Evolutionary conservation across 1,284 basidiomycete genomes (phyloP), one percentile per base, ranked within the genome.

Genomic region (Sparassis latifolia): DNA sequence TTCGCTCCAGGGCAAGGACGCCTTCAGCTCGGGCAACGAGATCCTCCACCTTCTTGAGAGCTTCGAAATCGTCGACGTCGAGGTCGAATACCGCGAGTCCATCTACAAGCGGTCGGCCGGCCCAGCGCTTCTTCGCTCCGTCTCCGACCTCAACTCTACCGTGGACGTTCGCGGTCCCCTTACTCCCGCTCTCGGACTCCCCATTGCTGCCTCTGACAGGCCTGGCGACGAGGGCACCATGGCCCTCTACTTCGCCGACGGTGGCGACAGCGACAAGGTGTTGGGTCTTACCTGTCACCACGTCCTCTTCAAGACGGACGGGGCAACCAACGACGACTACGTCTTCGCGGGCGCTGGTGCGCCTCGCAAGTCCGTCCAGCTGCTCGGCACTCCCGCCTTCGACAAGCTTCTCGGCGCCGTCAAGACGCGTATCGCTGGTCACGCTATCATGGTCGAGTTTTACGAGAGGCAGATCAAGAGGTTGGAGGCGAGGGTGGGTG

Each of bases 21-120:
- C 54, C 42, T 27, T 48, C 51, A 41, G 28, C 47, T 43, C 54
- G 6, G 39, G 45, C 12, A 4, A 28, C 5, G 47, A 35, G 20
- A 50, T 55, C 46, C 56, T 55, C 2, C 42, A 4, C 9, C 45
- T 60, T 32, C 52, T 60, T 47, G 35, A 51, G 39, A 10, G 29
- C 37, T 50, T 44, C 49, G 45, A 51, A 32, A 56, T 65, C 55
- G 45, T 29, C n/a, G 63, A 63, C 46, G 60, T 70, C 47, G 56
- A 69, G 12, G 59, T 72, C 41, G 65, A 62, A 47, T 59, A 62
- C 41, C 63, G 67, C 27, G 67, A 71, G 50, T 66, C 63, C 2
- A 38, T 62, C 32, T 55, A 57, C 43, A 59, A 35, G n/a, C 57
- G 56, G 35, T 63, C 49, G 10, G 61, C 52, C 29, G 60, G 65